These are phyloP conservation scores for Primulina huaijiensis DNA, from an alignment of 257 asterid genomes.

Conservation along the genomic window DNA sequence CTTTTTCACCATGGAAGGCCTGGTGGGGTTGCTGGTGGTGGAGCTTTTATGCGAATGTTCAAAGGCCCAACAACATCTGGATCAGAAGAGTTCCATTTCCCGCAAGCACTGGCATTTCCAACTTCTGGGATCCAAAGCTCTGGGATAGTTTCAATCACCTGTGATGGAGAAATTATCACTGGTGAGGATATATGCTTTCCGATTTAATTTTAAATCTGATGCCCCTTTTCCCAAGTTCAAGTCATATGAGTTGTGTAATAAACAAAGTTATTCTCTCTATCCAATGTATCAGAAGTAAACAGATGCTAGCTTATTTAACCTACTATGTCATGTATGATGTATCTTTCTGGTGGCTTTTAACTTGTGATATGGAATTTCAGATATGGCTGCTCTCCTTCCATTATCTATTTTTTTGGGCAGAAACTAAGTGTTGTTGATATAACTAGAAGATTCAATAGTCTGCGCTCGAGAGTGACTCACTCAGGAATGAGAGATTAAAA, in stretches of 20 bases:
- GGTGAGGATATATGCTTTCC: slow-evolving; percentile 46
- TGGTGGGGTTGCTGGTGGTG: slow-evolving; percentile 65
- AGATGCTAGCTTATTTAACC: slow-evolving; percentile 9
- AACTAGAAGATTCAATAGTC: not conserved
- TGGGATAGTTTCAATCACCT: slow-evolving; percentile 67
- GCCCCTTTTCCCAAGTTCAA: slow-evolving; percentile 10
- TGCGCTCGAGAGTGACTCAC: not conserved
- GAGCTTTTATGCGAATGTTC: slow-evolving; percentile 95
- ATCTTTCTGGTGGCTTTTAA: not conserved
- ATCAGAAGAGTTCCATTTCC: slow-evolving; percentile 79
- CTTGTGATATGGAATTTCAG: not conserved
- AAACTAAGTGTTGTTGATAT: not conserved
- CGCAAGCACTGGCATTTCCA: slow-evolving; percentile 83
- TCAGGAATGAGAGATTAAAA: not conserved
- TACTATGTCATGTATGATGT: not conserved
- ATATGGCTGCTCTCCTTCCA: not conserved
- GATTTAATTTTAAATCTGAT: slow-evolving; percentile 5
- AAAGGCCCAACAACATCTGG: slow-evolving; percentile 66
- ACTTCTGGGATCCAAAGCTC: slow-evolving; percentile 80
- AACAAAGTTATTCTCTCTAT: not conserved
- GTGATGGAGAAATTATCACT: slow-evolving; percentile 84
- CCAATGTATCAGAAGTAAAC: slow-evolving; percentile 10
- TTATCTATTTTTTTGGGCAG: not conserved
- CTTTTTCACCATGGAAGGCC: slow-evolving; percentile 92
- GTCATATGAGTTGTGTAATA: slow-evolving; percentile 3